These are phyloP conservation scores for Aspergillus incahuasiensis DNA, from an alignment of 495 filamentous ascomycete species.

Conservation along the genomic window DNA sequence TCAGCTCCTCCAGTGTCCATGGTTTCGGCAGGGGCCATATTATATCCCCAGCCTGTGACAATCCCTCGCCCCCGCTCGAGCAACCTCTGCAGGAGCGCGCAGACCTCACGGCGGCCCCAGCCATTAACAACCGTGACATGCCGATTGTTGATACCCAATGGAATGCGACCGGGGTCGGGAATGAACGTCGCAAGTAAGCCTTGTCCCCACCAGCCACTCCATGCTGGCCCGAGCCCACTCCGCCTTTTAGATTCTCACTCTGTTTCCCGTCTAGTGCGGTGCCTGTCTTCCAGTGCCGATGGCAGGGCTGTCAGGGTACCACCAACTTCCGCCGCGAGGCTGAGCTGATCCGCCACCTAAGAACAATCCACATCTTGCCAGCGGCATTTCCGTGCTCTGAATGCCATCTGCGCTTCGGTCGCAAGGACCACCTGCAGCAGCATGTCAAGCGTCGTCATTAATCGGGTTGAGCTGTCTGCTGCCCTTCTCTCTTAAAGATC, in stretches of 20 bases:
- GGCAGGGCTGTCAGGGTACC: background rate
- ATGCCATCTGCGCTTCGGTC: background rate
- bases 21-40: too few species aligned
- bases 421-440: background rate
- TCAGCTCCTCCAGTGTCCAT: too few species aligned
- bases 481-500: too few species aligned
- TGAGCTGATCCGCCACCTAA: background rate
- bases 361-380: background rate
- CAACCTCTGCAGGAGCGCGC: too few species aligned
- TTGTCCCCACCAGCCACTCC: background rate
- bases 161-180: background rate
- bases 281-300: background rate
- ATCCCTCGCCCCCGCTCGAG: too few species aligned
- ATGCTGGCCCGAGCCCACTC: too few species aligned
- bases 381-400: background rate
- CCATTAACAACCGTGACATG: too few species aligned
- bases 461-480: background rate
- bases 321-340: background rate
- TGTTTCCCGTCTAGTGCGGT: background rate
- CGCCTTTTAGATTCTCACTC: background rate
- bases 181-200: background rate
- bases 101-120: too few species aligned
- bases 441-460: background rate
- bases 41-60: too few species aligned
- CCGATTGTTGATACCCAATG: too few species aligned